Percentiles rank a stretch among this genome's conserved stretches.
These are phyloP conservation scores for Umbelopsis vinacea DNA, from an alignment of 192 early-diverging fungal genomes.

Conservation along the genomic window DNA sequence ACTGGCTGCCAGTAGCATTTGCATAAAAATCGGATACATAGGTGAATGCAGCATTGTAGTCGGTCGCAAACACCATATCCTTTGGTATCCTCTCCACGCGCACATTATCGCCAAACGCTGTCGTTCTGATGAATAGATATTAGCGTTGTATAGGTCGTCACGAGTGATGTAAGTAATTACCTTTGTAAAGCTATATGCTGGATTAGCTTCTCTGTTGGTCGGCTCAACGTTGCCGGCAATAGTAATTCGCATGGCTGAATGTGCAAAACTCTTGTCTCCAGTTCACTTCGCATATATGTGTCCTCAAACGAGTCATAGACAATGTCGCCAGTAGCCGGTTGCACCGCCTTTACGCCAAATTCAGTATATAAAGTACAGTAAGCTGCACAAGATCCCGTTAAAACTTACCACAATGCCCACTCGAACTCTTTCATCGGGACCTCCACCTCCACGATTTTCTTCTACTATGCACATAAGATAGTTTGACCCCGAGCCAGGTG, in stretches of 20 bases:
- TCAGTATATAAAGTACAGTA: neutral
- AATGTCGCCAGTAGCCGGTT: conserved; percentile 69
- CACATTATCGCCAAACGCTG: conserved; percentile 45
- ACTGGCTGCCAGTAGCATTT: conserved; percentile 8
- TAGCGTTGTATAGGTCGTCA: neutral
- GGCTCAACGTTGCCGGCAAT: conserved; percentile 52
- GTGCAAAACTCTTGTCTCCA: conserved; percentile 73
- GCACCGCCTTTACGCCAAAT: conserved; percentile 49
- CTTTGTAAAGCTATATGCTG: conserved; percentile 26
- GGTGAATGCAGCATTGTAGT: conserved; percentile 50
- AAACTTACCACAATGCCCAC: conserved; percentile 48
- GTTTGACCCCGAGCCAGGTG: conserved; percentile 28
- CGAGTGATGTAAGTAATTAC: neutral
- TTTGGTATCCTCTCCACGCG: conserved; percentile 60
- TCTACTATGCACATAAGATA: conserved; percentile 61
- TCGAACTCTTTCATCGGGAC: conserved; percentile 47
- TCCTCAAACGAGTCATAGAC: conserved; percentile 77
- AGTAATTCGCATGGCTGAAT: conserved; percentile 71
- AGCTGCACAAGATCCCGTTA: no score
- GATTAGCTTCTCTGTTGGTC: conserved; percentile 61
- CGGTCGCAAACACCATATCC: conserved; percentile 38
- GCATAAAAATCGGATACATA: conserved; percentile 53
- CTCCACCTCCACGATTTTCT: conserved; percentile 43
- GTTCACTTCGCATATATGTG: conserved; percentile 59
- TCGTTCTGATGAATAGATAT: conserved; percentile 4